Percentiles rank a stretch among this genome's conserved stretches.
phyloP scores from a whole-genome alignment of 2,329 filamentous ascomycete species.

The Aspergillus sp. region DNA sequence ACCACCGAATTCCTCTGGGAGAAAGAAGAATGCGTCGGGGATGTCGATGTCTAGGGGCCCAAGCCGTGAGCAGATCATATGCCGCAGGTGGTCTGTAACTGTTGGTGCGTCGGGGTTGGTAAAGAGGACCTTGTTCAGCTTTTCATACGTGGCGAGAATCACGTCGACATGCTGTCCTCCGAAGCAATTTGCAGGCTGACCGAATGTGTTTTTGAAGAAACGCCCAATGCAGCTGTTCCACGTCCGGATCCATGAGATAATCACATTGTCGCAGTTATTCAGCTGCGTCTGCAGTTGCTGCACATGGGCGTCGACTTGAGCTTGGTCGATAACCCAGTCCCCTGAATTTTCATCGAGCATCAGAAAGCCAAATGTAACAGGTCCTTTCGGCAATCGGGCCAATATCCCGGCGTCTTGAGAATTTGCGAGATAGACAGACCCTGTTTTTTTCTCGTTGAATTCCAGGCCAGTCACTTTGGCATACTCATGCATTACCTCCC shows the following conservation, averaged over 20 bases:
- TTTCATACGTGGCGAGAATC: slow-evolving; percentile 39
- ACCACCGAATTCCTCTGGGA: slow-evolving; percentile 41
- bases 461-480: slow-evolving; percentile 36
- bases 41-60: slow-evolving; percentile 26
- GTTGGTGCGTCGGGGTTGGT: slow-evolving; percentile 17
- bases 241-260: slow-evolving; percentile 46
- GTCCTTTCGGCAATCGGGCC: slow-evolving; percentile 38
- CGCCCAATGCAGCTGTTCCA: slow-evolving; percentile 47
- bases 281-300: slow-evolving; percentile 35
- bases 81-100: slow-evolving; percentile 37
- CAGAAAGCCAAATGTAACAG: slow-evolving; percentile 48
- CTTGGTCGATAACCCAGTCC: slow-evolving; percentile 33
- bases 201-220: slow-evolving; percentile 48
- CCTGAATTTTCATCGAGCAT: slow-evolving; percentile 26
- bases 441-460: slow-evolving; percentile 43
- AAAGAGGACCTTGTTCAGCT: slow-evolving; percentile 42
- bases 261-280: slow-evolving; percentile 37
- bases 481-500: slow-evolving; percentile 38
- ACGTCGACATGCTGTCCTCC: slow-evolving; percentile 42
- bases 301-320: slow-evolving; percentile 33
- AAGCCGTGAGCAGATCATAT: slow-evolving; percentile 36
- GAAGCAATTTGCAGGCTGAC: slow-evolving; percentile 43
- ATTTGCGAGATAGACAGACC: slow-evolving; percentile 17
- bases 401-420: slow-evolving; percentile 16
- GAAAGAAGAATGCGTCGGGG: slow-evolving; percentile 42